phyloP scores from a whole-genome alignment of 495 filamentous ascomycete genomes.

The Rhizodiscina lignyota region DNA sequence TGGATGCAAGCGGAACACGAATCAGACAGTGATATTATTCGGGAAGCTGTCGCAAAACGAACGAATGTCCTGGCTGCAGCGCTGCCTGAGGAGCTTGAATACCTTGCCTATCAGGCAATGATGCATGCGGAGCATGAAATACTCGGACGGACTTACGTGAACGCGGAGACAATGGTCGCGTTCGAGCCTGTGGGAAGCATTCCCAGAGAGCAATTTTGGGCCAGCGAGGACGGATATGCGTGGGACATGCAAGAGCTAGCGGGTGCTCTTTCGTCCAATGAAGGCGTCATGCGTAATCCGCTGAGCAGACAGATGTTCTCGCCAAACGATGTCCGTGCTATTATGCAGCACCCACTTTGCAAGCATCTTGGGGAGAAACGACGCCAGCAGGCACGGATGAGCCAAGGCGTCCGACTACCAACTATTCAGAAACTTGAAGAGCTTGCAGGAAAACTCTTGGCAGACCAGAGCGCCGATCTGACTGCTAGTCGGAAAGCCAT shows the following conservation, averaged over 20 bases:
- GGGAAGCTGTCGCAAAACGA: constrained; percentile 13
- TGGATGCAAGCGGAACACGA: constrained; percentile 10
- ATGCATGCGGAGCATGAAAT: constrained; percentile 19
- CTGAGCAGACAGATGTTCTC: constrained; percentile 15
- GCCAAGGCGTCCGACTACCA: constrained; percentile 18
- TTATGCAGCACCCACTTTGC: constrained; percentile 9
- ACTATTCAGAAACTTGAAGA: constrained; percentile 21
- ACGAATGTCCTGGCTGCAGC: constrained; percentile 9
- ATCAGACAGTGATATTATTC: constrained; percentile 5
- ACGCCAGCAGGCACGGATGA: constrained; percentile 20
- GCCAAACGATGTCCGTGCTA: constrained; percentile 13
- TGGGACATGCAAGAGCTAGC: constrained; percentile 17
- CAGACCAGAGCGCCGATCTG: constrained; percentile 17
- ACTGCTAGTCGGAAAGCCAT: constrained; percentile 16
- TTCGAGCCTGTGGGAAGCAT: constrained; percentile 16
- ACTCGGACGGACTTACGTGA: constrained; percentile 15
- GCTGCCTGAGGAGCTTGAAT: constrained; percentile 9
- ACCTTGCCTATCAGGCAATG: constrained; percentile 9
- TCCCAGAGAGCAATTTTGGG: constrained; percentile 13
- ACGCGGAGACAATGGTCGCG: constrained; percentile 19
- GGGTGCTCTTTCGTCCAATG: constrained; percentile 9
- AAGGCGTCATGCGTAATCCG: constrained; percentile 15
- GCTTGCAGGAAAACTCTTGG: constrained; percentile 17
- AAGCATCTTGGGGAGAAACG: constrained; percentile 11
- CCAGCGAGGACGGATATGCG: constrained; percentile 14